Conservation (phyloP, 2,329 filamentous ascomycete genomes). For the Trichoderma polysporum region DNA sequence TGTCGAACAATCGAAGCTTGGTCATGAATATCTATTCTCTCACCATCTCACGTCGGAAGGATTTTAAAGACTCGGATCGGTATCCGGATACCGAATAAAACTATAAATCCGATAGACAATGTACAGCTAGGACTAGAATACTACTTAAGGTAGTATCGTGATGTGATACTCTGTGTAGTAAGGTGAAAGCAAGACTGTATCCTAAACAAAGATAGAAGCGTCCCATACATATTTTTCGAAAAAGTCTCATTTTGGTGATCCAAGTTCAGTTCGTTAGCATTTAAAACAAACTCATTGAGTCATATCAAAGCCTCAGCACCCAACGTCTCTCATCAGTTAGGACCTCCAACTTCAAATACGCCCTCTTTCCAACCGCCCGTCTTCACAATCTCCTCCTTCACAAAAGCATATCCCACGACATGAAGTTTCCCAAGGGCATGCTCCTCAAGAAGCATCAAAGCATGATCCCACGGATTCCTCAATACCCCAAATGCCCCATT, state of each 20-base stretch:
- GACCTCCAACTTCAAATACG: neutral
- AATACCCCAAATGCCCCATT: neutral
- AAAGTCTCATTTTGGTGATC: neutral
- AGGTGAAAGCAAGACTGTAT: too few relatives aligned
- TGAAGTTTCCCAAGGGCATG: neutral
- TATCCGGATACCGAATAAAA: neutral
- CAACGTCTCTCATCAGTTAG: neutral
- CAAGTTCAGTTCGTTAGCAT: neutral
- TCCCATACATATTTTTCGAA: neutral
- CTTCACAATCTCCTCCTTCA: neutral
- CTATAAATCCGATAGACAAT: neutral
- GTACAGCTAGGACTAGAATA: neutral
- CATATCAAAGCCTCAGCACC: neutral
- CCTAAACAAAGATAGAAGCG: too few relatives aligned
- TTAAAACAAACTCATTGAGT: neutral
- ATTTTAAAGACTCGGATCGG: neutral
- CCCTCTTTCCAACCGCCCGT: neutral
- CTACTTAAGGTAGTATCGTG: too few relatives aligned
- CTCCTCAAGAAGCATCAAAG: constrained; percentile 7
- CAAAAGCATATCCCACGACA: constrained; percentile 7
- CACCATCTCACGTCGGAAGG: neutral
- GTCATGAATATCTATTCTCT: neutral
- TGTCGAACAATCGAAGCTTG: neutral
- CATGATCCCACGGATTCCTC: neutral
- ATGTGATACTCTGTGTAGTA: too few relatives aligned